Base-by-base conservation (phyloP, 345 rosid species). In the Limnanthes douglasii region DNA sequence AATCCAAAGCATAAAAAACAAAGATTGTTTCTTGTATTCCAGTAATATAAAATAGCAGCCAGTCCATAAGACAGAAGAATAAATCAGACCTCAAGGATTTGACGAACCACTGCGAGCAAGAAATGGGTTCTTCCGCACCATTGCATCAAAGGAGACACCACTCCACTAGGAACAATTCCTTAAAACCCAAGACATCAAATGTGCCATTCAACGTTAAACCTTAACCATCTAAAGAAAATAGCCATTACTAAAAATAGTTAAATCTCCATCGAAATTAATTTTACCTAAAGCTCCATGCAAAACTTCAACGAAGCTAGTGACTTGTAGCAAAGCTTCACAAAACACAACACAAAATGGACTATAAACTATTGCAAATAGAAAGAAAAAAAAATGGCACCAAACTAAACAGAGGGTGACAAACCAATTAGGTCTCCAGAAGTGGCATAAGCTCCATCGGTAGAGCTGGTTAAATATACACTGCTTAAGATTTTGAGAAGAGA, bases 131-230 rank as follows among this genome's bases (percentile, higher is more conserved):
- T 71, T 61, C 95, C 93, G 43, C 59, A 55, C 90, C 93, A 82
- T 37, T 82, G 97, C 73, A 78, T 75, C 40, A 78, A 14, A 13
- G 95, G 93, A 26, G 82, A 72, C 65, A 75, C 26, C 41, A 56
- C 60, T 43, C 95, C 93, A 51, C 76, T 88, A 2, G 97, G 78
- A n/a, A 82, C 83, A 57, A 82, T 60, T 18, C 95, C 93, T 82
- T 42, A 3, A 14, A 51, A 37, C 33, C 24, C 0, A 33, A 24
- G 8, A 51, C 11, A 5, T 15, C 13, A 27, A 20, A 12, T 42
- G 5, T 19, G 7, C 8, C n/a, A n/a, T n/a, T n/a, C n/a, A n/a
- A n/a, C n/a, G n/a, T n/a, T n/a, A n/a, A n/a, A n/a, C n/a, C n/a
- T 16, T 15, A 12, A 6, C 6, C 5, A 26, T 20, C 53, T 35